Percentiles rank a stretch among this genome's conserved stretches.
Conservation (phyloP, 768 basidiomycete species). For the Amanita fuliginea region DNA sequence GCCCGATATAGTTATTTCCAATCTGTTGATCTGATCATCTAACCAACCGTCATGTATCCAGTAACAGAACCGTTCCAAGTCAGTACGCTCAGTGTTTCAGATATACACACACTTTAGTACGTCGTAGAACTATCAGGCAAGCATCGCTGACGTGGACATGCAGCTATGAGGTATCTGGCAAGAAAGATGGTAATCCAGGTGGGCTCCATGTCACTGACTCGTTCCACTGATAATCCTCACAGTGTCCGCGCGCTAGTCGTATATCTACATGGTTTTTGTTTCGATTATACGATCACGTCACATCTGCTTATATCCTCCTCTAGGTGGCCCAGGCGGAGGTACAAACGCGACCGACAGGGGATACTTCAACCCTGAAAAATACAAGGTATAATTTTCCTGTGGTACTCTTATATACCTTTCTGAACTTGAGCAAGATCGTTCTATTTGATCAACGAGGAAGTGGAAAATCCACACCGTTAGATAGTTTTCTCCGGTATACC, state of each 20-base stretch:
- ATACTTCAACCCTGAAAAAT: slow-evolving; percentile 80
- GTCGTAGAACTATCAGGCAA: slow-evolving; percentile 4
- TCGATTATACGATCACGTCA: neutral
- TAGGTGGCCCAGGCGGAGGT: slow-evolving; percentile 79
- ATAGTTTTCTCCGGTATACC: neutral
- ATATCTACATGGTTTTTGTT: slow-evolving; percentile 61
- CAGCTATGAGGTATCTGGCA: slow-evolving; percentile 79
- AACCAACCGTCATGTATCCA: slow-evolving; percentile 44
- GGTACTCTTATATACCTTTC: neutral
- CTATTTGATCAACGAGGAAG: slow-evolving; percentile 86
- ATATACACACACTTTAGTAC: slow-evolving; percentile 69
- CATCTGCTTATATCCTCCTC: slow-evolving; percentile 1
- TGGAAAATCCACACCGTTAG: slow-evolving; percentile 75
- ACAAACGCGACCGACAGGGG: slow-evolving; percentile 52
- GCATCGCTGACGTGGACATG: neutral
- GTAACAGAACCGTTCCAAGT: slow-evolving; percentile 52
- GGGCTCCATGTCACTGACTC: slow-evolving; percentile 7
- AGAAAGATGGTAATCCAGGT: slow-evolving; percentile 69
- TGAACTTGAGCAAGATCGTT: slow-evolving; percentile 44
- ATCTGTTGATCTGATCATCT: neutral
- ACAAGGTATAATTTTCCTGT: slow-evolving; percentile 44
- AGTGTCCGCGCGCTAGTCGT: slow-evolving; percentile 36
- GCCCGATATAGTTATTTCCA: slow-evolving; percentile 1
- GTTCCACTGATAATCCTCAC: neutral
- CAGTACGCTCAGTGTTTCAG: slow-evolving; percentile 60